Base-by-base conservation (phyloP, 208 protist species). In the Trypanosoma mega region DNA sequence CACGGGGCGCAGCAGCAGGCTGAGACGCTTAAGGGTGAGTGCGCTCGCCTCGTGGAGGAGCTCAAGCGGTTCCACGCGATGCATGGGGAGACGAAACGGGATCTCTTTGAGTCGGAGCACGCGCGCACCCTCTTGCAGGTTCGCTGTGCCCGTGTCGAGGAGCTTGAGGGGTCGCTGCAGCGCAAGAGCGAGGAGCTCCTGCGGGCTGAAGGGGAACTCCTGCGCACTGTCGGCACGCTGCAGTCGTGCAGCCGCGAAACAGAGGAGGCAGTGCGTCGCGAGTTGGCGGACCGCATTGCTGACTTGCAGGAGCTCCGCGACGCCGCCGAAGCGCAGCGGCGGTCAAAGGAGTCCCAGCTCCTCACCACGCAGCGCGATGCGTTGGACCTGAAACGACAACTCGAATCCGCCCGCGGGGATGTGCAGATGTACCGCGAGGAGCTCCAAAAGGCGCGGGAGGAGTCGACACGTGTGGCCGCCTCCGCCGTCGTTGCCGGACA, bases 221-320 rank as follows among this genome's bases (percentile, higher is more conserved):
- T 95, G 36, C 73, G 75, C 39, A 63, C 81, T 3, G 72, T 81
- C 2, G 74, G 68, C 16, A 74, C 80, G 6, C 72, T 95, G 54
- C 82, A 89, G 43, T 57, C 62, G n/a, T 92, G 82, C 63, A 83
- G 79, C 69, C 69, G 80, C 9, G 89, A 95, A 48, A 90, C 85
- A 30, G 85, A 90, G 68, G 69, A 74, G 41, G 84, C 82, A 0
- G 89, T 95, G 37, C 78, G 85, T 4, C 67, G 72, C 11, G 89
- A 95, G 73, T 71, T 82, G n/a, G 34, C 73, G 18, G 52, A 67
- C n/a, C 83, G 82, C n/a, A 57, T 95, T 18, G 41, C 34, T 4
- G 89, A 92, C 30, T 49, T 92, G 34, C 73, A 92, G 63, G 77
- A 76, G 61, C 80, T 83, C 72, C 82, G 82, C 20, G 85, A 92